Conservation (phyloP, 257 asterid species). For the Przewalskia tangutica region DNA sequence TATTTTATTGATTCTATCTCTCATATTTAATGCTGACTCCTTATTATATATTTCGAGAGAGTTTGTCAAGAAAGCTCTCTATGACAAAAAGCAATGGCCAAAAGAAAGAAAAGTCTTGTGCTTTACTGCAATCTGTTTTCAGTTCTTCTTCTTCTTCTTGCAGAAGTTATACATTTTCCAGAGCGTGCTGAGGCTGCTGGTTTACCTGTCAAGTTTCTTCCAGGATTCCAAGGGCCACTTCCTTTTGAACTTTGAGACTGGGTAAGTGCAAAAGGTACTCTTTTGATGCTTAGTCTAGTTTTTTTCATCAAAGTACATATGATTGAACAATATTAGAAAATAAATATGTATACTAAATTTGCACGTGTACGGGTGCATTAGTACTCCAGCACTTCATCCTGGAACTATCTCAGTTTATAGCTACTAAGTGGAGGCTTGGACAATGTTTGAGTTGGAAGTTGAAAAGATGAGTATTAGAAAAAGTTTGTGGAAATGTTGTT, state of each 20-base stretch:
- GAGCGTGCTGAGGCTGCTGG: not conserved
- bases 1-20: too few relatives aligned
- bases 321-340: too few relatives aligned
- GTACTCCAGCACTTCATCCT: not conserved
- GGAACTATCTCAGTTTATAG: not conserved
- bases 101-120: too few relatives aligned
- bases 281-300: too few relatives aligned
- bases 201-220: slow-evolving; percentile 11
- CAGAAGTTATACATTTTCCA: not conserved
- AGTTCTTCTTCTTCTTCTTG: not conserved
- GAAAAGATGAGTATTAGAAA: not conserved
- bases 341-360: too few relatives aligned
- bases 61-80: too few relatives aligned
- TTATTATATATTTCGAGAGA: too few relatives aligned
- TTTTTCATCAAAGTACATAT: too few relatives aligned
- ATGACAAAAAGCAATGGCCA: too few relatives aligned
- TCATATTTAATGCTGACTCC: too few relatives aligned
- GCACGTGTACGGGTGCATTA: not conserved
- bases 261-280: slow-evolving; percentile 6
- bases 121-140: not conserved
- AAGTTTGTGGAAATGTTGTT: not conserved
- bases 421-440: not conserved
- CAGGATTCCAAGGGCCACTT: slow-evolving; percentile 19
- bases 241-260: slow-evolving; percentile 28
- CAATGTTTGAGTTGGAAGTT: not conserved